Percentiles rank a stretch among this genome's conserved stretches.
Evolutionary conservation across 1,139 yeast species (phyloP).

Genomic region (Hyphopichia buzzinii): DNA sequence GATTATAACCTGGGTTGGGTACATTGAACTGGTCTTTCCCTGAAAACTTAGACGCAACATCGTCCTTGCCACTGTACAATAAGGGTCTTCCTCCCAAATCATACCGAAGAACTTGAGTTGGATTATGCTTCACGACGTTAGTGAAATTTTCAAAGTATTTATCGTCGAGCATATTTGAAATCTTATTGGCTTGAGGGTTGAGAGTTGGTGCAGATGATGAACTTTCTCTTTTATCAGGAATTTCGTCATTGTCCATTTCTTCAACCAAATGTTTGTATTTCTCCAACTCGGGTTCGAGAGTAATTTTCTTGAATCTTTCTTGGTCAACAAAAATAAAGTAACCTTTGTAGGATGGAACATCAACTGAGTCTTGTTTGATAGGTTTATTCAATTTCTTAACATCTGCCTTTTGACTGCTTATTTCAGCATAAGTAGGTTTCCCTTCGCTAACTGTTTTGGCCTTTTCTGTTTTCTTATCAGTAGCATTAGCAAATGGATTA

Average conservation of each 20-base stretch:
- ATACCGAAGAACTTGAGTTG: slow-evolving; percentile 82
- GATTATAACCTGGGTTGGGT: slow-evolving; percentile 58
- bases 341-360: slow-evolving; percentile 58
- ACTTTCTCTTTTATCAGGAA: slow-evolving; percentile 8
- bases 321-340: slow-evolving; percentile 66
- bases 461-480: slow-evolving; percentile 5
- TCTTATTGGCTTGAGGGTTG: slow-evolving; percentile 39
- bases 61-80: slow-evolving; percentile 64
- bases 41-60: slow-evolving; percentile 43
- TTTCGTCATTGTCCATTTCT: slow-evolving; percentile 32
- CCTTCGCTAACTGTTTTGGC: slow-evolving; percentile 1
- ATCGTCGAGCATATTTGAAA: slow-evolving; percentile 64
- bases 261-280: slow-evolving; percentile 52
- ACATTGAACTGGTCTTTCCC: slow-evolving; percentile 25
- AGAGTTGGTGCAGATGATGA: slow-evolving; percentile 18
- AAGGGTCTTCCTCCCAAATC: slow-evolving; percentile 74
- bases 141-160: slow-evolving; percentile 77
- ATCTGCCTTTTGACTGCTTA: slow-evolving; percentile 17
- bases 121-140: slow-evolving; percentile 71
- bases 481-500: slow-evolving; percentile 2
- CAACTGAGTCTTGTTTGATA: slow-evolving; percentile 4
- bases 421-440: slow-evolving; percentile 24
- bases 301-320: slow-evolving; percentile 49
- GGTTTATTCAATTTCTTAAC: too few species aligned
- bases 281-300: slow-evolving; percentile 40